Base-by-base conservation (phyloP, 768 basidiomycete species). In the Sarcodon sp. region DNA sequence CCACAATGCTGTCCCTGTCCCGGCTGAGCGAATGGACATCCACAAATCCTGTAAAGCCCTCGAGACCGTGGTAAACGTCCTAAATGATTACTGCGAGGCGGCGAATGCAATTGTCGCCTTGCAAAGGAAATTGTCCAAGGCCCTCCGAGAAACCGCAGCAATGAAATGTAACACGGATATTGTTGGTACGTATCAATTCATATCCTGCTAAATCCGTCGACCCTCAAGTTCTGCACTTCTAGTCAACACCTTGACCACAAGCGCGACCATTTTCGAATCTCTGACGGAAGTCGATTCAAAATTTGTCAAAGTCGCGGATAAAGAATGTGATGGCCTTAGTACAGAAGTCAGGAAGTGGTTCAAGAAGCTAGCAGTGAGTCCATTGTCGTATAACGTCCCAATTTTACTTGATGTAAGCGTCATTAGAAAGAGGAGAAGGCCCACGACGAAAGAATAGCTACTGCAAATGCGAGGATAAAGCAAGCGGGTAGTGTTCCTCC, bases 341-440 rank as follows among this genome's bases (percentile, higher is more conserved):
- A 61, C 67, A 32, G 86, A 87, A 53, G 77, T 87, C 37, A 83
- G 79, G 69, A 89, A 84, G 57, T 88, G 86, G 85, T 80, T 88
- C 70, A 87, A 84, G 75, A 87, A 80, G 61, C 71, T 88, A 34
- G 72, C 79, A 44, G 86, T 88, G 56, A 55, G 83, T 64, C 41
- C 15, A 33, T 33, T 45, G 43, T 44, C 31, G 15, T 46, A 7
- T 33, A 35, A 38, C 33, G 13, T 45, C 27, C 7, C 15, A 43
- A 31, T 15, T n/a, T 18, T 0, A 41, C 35, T 41, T 3, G 43
- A 21, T n/a, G 2, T 50, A 4, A 27, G 2, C 21, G 4, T 38
- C 37, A 5, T 4, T 57, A 89, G 86, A 88, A 84, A 70, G 86
- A 86, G 56, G 87, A 89, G 64, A 81, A 77, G 60, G 65, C 69